Evolutionary conservation across 192 early-diverging fungal species (phyloP), one percentile per base, ranked within the genome.

Genomic region (Coemansia sp.): DNA sequence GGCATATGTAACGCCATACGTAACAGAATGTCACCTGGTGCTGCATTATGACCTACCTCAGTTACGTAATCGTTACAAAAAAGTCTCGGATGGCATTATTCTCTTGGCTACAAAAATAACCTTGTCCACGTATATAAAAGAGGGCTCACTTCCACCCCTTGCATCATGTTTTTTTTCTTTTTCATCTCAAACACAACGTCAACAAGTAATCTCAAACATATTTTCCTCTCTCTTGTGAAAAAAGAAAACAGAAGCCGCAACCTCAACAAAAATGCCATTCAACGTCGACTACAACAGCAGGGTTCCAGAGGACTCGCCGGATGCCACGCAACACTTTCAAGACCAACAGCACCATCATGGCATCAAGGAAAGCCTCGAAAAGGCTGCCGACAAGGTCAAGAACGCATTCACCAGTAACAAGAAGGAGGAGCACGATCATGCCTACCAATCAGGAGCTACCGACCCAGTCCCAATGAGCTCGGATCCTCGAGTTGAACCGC

Each of bases 1-100:
- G 54, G 54, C 11, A 56, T 56, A 66, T 59, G 70, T 59, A 73
- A 58, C 46, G 63, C 70, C 48, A 50, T 50, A 50, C 48, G 48
- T 23, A 50, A 23, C 13, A 50, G 13, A 50, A 50, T 23, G 48
- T 50, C 48, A 41, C 6, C 19, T 34, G 25, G 22, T 40, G 45
- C 19, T 52, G 19, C 32, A 3, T 20, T 38, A 41, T 63, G 48
- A 63, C 40, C 13, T 40, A 49, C 43, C n/a, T n/a, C n/a, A 7
- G 9, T 50, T 20, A 50, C 7, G 13, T 50, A 23, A 25, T 50
- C 5, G 8, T 20, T 50, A 25, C 22, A 4, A 22, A 19, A 19
- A 22, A 50, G 2, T 20, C 20, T 10, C 6, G 0, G 0, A 23
- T 1, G 20, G 2, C 22, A 23, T 23, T 23, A 5, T 50, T 23